Evolutionary conservation across 768 basidiomycete genomes (phyloP).

Genomic region (Tricholoma furcatifolium): DNA sequence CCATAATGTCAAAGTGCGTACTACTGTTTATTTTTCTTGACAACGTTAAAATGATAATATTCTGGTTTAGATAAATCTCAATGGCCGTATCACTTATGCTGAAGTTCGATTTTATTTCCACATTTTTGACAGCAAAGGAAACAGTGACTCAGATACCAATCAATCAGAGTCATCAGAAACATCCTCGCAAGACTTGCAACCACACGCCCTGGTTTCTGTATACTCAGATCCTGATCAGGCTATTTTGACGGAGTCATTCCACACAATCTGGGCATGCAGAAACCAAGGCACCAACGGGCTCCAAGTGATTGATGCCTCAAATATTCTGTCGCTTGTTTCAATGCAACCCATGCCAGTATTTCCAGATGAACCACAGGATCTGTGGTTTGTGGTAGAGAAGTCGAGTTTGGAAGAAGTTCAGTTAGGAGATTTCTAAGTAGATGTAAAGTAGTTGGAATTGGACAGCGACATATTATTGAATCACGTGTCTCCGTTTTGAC

Average conservation of each 20-base stretch:
- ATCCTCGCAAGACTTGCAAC: neutral
- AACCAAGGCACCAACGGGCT: conserved; percentile 8
- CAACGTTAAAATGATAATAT: neutral
- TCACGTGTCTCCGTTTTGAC: no score
- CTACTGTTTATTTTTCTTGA: neutral
- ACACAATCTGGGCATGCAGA: conserved; percentile 17
- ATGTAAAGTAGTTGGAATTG: neutral
- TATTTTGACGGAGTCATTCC: conserved; percentile 16
- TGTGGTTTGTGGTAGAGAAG: conserved; percentile 27
- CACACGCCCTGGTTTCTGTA: conserved; percentile 16
- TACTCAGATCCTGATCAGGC: conserved; percentile 18
- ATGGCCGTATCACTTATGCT: conserved; percentile 4
- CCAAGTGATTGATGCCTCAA: conserved; percentile 5
- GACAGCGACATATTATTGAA: neutral
- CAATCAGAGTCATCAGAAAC: no score
- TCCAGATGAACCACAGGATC: neutral
- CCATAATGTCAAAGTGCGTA: conserved; percentile 11
- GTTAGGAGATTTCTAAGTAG: neutral
- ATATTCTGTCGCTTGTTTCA: conserved; percentile 22
- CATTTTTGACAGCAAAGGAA: neutral
- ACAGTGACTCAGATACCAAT: neutral
- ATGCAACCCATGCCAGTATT: conserved; percentile 21
- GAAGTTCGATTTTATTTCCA: conserved; percentile 20
- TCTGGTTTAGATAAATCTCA: neutral
- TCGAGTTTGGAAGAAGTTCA: conserved; percentile 21